Evolutionary conservation across 1,139 yeast species (phyloP).

Genomic region (Taphrina deformans): DNA sequence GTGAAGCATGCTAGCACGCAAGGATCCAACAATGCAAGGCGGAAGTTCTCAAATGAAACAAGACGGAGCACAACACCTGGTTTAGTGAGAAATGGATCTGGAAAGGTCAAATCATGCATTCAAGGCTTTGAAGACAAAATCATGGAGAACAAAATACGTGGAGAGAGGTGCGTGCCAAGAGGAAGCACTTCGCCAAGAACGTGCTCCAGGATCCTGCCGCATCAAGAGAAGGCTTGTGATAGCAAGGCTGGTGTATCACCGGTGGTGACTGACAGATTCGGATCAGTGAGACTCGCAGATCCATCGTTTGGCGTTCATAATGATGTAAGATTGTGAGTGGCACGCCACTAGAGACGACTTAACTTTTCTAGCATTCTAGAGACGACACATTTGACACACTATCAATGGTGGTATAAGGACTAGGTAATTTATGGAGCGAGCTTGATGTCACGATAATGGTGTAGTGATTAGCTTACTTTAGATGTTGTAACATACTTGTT

Average conservation of each 20-base stretch:
- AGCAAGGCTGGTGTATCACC: not conserved
- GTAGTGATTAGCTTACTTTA: not conserved
- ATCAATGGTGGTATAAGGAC: not conserved
- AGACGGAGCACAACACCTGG: not conserved
- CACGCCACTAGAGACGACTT: not conserved
- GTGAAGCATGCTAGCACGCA: not conserved
- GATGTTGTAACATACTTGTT: not conserved
- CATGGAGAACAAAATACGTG: constrained; percentile 6
- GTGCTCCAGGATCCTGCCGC: not conserved
- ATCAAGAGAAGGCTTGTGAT: not conserved
- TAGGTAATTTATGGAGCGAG: too few species aligned
- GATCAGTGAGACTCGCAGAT: not conserved
- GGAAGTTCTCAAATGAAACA: too few species aligned
- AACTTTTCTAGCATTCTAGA: not conserved
- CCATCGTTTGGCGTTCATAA: not conserved
- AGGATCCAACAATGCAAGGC: not conserved
- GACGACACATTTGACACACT: not conserved
- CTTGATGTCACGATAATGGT: too few species aligned
- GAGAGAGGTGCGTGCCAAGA: not conserved
- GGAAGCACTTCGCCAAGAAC: not conserved
- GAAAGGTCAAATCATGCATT: not conserved
- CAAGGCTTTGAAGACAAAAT: constrained; percentile 13
- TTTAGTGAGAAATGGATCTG: not conserved
- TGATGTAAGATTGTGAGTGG: not conserved
- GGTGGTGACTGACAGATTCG: not conserved